Conservation (phyloP, 2,329 filamentous ascomycete species). For the Calonectria ilicicola region DNA sequence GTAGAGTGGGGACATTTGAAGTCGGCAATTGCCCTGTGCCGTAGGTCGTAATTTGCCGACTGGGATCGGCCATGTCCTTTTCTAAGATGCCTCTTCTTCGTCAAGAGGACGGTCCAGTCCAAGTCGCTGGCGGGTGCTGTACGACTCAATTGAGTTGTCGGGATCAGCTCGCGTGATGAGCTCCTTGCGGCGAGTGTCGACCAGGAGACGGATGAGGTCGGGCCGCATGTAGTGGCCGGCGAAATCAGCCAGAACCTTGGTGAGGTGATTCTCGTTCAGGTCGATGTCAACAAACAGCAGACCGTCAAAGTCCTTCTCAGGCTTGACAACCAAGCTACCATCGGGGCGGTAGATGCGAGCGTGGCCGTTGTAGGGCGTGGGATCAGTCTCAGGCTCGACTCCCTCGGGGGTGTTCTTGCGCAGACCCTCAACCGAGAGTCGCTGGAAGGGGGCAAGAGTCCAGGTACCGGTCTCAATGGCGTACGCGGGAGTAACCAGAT, state of each 20-base stretch:
- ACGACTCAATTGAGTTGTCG: constrained; percentile 5
- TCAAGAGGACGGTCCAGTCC: constrained; percentile 15
- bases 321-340: constrained; percentile 38
- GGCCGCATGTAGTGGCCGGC: constrained; percentile 52
- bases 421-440: constrained; percentile 37
- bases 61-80: background rate
- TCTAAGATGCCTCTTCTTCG: constrained; percentile 15
- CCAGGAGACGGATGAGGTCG: constrained; percentile 53
- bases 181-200: constrained; percentile 38
- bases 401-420: constrained; percentile 42
- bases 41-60: constrained; percentile 1
- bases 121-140: constrained; percentile 11
- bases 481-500: constrained; percentile 41
- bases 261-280: constrained; percentile 48
- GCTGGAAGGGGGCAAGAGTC: constrained; percentile 42
- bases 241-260: constrained; percentile 49
- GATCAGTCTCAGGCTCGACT: constrained; percentile 40
- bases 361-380: constrained; percentile 38
- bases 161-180: constrained; percentile 12
- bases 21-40: background rate
- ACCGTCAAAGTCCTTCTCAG: constrained; percentile 53
- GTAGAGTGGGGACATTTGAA: background rate
- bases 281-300: constrained; percentile 65
- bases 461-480: constrained; percentile 42
- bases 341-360: constrained; percentile 43